Evolutionary conservation across 768 basidiomycete genomes (phyloP).

Genomic region (Pleurotus djamor): DNA sequence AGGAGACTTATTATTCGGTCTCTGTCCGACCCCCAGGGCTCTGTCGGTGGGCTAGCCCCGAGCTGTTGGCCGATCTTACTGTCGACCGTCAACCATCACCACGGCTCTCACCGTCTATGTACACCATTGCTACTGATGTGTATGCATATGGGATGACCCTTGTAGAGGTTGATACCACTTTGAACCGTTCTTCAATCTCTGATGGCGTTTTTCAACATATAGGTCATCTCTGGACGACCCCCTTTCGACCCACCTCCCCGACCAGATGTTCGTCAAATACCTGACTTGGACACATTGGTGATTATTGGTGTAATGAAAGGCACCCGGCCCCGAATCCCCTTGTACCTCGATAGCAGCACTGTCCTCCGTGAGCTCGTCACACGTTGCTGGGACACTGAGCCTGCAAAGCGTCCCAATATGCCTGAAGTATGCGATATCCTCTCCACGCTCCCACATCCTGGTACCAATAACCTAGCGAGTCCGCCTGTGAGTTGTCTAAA

Average conservation of each 20-base stretch:
- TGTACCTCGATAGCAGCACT: background rate
- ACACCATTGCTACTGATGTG: conserved; percentile 17
- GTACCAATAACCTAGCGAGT: too few relatives aligned
- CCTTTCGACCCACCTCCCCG: conserved; percentile 12
- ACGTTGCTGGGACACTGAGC: conserved; percentile 15
- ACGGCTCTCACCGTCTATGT: background rate
- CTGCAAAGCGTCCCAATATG: conserved; percentile 10
- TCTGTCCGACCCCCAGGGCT: conserved; percentile 15
- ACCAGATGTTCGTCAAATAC: background rate
- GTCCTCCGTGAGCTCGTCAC: conserved; percentile 7
- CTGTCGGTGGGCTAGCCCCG: conserved; percentile 29
- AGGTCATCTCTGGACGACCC: conserved; percentile 10
- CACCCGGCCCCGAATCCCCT: conserved; percentile 14
- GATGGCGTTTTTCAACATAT: too few relatives aligned
- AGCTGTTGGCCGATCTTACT: too few relatives aligned
- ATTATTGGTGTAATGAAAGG: conserved; percentile 19
- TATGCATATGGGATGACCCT: conserved; percentile 25
- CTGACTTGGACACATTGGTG: conserved; percentile 15
- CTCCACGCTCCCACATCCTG: background rate
- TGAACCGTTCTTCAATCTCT: too few relatives aligned
- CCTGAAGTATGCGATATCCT: background rate
- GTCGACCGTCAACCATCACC: too few relatives aligned
- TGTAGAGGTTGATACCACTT: too few relatives aligned
- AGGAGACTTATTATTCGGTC: conserved; percentile 19
- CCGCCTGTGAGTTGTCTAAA: too few relatives aligned